phyloP scores from a whole-genome alignment of 164 flowering plant species.

The Kalanchoe fedtschenkoi region DNA sequence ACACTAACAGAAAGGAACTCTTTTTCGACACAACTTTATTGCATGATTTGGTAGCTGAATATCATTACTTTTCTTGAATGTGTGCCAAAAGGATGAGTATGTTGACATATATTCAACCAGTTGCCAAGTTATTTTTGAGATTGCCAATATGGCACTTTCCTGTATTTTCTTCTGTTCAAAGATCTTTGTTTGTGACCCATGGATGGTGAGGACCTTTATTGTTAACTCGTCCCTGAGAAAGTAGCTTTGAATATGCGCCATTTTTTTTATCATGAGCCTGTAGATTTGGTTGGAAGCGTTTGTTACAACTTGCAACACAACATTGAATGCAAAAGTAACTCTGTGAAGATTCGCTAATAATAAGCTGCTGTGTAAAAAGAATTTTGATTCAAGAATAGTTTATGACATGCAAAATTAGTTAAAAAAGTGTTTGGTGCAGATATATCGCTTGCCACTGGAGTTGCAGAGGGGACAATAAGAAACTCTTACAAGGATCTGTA shows the following conservation, averaged over 20 bases:
- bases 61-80: background rate
- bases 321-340: background rate
- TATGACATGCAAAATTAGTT: background rate
- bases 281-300: background rate
- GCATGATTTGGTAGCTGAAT: too few relatives aligned
- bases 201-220: background rate
- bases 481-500: slow-evolving; percentile 61
- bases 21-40: too few relatives aligned
- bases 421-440: slow-evolving; percentile 27
- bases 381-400: background rate
- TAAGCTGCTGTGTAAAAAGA: background rate
- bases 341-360: background rate
- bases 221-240: background rate
- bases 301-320: background rate
- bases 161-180: background rate
- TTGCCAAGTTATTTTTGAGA: too few relatives aligned
- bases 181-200: too few relatives aligned
- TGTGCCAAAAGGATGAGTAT: background rate
- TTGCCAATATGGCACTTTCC: background rate
- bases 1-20: background rate
- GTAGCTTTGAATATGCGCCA: background rate
- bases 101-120: too few relatives aligned
- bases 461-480: slow-evolving; percentile 65
- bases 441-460: slow-evolving; percentile 57
- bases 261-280: background rate